A percentile compares a stretch with the other conserved stretches of the same genome.
Conservation (phyloP, 2,329 filamentous ascomycete genomes). For the Fusarium lyarnte region DNA sequence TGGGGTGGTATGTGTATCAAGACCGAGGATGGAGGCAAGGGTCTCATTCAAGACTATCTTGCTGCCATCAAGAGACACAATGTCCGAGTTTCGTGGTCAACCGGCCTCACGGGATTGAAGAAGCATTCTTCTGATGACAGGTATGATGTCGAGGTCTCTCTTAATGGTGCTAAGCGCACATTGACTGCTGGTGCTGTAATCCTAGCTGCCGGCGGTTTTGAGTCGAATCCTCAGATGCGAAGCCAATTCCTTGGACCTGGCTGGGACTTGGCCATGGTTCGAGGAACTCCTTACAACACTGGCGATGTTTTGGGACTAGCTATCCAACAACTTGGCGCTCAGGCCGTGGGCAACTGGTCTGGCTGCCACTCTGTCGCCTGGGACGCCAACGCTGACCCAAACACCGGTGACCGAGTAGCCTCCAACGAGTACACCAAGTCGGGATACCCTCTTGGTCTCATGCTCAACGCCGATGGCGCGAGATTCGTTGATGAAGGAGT, state of each 20-base stretch:
- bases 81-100: conserved; percentile 5
- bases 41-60: conserved; percentile 14
- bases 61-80: neutral
- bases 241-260: conserved; percentile 58
- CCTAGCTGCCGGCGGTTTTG: conserved; percentile 9
- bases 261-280: conserved; percentile 39
- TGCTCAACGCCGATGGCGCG: conserved; percentile 6
- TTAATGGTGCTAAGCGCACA: fast-evolving
- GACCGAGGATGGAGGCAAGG: conserved; percentile 11
- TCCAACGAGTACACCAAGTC: conserved; percentile 23
- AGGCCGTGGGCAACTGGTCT: conserved; percentile 8
- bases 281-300: conserved; percentile 39
- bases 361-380: conserved; percentile 8
- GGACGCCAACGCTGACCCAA: conserved; percentile 16
- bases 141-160: neutral
- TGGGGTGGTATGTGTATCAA: conserved; percentile 16
- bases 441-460: conserved; percentile 10
- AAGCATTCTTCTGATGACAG: neutral
- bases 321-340: neutral
- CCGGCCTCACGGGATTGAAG: neutral
- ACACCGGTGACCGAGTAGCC: conserved; percentile 5
- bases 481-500: conserved; percentile 12
- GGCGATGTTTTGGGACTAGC: conserved; percentile 4
- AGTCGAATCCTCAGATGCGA: conserved; percentile 65
- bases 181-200: neutral